Evolutionary conservation across 2,329 filamentous ascomycete species (phyloP).

Genomic region (Colletotrichum sidae): DNA sequence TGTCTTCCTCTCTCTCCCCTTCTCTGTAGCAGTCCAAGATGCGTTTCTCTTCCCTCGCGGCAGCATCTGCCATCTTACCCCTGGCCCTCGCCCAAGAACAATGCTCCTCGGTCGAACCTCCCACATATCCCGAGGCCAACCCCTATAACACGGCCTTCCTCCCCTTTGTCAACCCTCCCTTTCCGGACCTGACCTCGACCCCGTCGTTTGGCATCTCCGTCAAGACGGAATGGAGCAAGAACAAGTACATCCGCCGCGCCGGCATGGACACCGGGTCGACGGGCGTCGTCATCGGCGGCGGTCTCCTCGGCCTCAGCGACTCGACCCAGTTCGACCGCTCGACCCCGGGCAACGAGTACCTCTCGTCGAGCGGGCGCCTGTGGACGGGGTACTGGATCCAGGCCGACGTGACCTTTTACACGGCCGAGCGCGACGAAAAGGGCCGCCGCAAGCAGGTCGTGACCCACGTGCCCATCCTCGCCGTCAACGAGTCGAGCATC

Average conservation of each 20-base stretch:
- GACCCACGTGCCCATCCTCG: conserved; percentile 1
- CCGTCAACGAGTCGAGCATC: conserved; percentile 11
- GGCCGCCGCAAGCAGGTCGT: neutral
- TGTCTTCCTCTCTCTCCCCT: too few species aligned
- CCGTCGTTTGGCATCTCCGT: conserved; percentile 1
- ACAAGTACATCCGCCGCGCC: neutral
- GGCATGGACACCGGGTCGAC: conserved; percentile 25
- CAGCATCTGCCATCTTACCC: neutral
- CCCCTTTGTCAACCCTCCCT: conserved; percentile 17
- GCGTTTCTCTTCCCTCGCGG: neutral
- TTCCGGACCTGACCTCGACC: neutral
- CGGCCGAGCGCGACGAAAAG: neutral
- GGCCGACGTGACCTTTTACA: conserved; percentile 7
- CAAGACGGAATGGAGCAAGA: conserved; percentile 3
- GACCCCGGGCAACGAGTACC: conserved; percentile 6
- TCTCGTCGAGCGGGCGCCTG: conserved; percentile 12
- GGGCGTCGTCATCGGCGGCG: conserved; percentile 13
- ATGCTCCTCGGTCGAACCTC: neutral
- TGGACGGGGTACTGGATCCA: conserved; percentile 17
- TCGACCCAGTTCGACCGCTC: neutral
- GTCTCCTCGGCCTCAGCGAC: conserved; percentile 8
- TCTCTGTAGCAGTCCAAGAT: neutral
- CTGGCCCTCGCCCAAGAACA: neutral
- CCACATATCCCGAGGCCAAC: conserved; percentile 2
- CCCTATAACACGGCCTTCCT: conserved; percentile 9